These are phyloP conservation scores for Tetrahymena elliotti DNA, from an alignment of 73 alveolate species.

Conservation along the genomic window DNA sequence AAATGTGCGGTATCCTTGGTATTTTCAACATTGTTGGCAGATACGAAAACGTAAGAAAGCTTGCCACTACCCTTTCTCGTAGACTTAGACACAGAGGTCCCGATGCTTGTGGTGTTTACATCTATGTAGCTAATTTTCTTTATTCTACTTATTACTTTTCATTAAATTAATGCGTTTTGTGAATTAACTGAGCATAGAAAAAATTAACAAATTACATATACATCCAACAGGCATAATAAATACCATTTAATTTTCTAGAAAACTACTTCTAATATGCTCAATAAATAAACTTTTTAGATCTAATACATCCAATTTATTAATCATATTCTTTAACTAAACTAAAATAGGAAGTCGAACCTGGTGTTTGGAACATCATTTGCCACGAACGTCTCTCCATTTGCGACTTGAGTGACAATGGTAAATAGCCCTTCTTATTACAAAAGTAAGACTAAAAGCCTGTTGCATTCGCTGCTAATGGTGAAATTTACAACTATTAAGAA, in stretches of 20 bases:
- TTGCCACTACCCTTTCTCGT: constrained; percentile 17
- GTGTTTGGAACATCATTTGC: constrained; percentile 17
- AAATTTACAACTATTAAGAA: constrained; percentile 34
- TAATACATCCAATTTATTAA: no score
- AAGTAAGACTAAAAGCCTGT: constrained; percentile 12
- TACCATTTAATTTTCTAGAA: background rate
- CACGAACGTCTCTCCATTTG: constrained; percentile 49
- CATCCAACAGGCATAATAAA: background rate
- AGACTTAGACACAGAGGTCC: constrained; percentile 47
- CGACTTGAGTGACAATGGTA: constrained; percentile 44
- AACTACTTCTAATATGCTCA: background rate
- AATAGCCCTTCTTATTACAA: constrained; percentile 22
- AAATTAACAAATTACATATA: no score
- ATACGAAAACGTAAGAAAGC: constrained; percentile 8
- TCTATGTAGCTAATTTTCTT: background rate
- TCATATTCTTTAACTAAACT: no score
- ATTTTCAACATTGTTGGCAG: constrained; percentile 30
- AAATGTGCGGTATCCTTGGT: constrained; percentile 44
- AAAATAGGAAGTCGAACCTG: constrained; percentile 9
- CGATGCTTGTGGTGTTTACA: background rate
- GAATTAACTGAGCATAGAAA: background rate
- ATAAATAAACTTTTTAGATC: background rate
- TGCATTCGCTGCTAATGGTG: constrained; percentile 46
- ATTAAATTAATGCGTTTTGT: background rate
- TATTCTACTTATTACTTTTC: background rate